These are phyloP conservation scores for Ogataea polymorpha DNA, from an alignment of 805 yeast species.

Conservation along the genomic window DNA sequence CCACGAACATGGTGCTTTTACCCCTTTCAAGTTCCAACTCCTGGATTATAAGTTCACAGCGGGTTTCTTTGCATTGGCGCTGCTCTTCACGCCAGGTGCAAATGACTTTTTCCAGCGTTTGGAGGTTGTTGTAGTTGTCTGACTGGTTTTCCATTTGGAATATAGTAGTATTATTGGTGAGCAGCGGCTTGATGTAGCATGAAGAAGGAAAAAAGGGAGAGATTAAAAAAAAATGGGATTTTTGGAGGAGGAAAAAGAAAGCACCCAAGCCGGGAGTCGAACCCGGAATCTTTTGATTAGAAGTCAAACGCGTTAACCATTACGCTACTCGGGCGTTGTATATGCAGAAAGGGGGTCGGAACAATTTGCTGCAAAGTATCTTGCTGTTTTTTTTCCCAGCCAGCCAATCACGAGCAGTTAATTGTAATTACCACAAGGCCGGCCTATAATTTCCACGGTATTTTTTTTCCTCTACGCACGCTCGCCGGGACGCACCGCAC, in stretches of 20 bases:
- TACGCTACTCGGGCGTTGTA: slow-evolving; percentile 55
- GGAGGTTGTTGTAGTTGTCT: slow-evolving; percentile 8
- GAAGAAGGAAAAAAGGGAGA: background rate
- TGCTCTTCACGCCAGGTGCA: slow-evolving; percentile 10
- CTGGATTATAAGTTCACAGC: slow-evolving; percentile 5
- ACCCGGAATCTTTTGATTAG: slow-evolving; percentile 65
- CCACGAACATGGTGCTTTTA: slow-evolving; percentile 4
- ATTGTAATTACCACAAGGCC: slow-evolving; percentile 8
- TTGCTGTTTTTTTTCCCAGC: background rate
- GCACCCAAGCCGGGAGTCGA: slow-evolving; percentile 54
- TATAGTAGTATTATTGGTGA: background rate
- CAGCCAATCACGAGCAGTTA: slow-evolving; percentile 9
- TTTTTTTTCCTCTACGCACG: slow-evolving; percentile 7
- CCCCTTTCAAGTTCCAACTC: slow-evolving; percentile 9
- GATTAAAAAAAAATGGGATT: background rate
- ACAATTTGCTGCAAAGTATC: background rate
- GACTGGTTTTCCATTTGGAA: slow-evolving; percentile 2
- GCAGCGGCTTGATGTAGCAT: background rate
- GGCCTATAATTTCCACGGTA: slow-evolving; percentile 5
- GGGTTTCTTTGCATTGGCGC: slow-evolving; percentile 2
- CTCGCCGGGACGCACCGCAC: slow-evolving; percentile 5
- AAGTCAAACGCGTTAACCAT: slow-evolving; percentile 68
- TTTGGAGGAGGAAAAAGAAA: background rate
- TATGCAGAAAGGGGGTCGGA: background rate
- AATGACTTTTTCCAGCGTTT: slow-evolving; percentile 12